phyloP scores from a whole-genome alignment of 2,329 filamentous ascomycete species.

The Xylaria sp. region DNA sequence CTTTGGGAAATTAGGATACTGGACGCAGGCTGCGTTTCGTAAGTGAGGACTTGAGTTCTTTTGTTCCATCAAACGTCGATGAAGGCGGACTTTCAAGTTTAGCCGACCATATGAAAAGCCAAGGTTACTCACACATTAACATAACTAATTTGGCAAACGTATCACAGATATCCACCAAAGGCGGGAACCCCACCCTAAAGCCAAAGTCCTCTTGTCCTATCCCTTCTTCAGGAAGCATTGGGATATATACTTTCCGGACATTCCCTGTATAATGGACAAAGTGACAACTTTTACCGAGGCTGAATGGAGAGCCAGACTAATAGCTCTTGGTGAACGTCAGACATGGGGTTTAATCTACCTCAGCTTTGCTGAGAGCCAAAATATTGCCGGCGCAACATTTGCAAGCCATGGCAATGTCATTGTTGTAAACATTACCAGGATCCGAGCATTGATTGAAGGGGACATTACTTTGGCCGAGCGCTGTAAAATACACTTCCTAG shows the following conservation, averaged over 20 bases:
- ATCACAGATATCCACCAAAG: neutral
- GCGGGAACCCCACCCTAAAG: neutral
- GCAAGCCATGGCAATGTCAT: neutral
- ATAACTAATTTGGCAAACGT: neutral
- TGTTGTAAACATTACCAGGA: neutral
- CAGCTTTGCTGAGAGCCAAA: neutral
- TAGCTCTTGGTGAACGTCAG: neutral
- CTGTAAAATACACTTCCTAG: neutral
- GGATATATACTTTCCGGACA: rapidly evolving
- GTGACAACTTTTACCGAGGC: neutral
- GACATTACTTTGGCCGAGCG: conserved; percentile 20
- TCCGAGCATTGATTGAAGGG: neutral
- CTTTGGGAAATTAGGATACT: conserved; percentile 5
- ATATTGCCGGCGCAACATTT: neutral
- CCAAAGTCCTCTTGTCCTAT: conserved; percentile 17
- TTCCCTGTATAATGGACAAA: neutral
- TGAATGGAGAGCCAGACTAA: neutral
- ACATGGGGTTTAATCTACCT: conserved; percentile 6
- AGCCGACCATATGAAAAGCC: neutral
- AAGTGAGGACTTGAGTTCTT: neutral
- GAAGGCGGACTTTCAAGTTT: neutral
- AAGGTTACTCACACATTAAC: neutral
- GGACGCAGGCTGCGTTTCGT: neutral
- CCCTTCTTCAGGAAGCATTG: neutral
- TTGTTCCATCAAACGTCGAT: neutral